Conservation (phyloP, 306 rosid genomes). For the Quercus gilva region DNA sequence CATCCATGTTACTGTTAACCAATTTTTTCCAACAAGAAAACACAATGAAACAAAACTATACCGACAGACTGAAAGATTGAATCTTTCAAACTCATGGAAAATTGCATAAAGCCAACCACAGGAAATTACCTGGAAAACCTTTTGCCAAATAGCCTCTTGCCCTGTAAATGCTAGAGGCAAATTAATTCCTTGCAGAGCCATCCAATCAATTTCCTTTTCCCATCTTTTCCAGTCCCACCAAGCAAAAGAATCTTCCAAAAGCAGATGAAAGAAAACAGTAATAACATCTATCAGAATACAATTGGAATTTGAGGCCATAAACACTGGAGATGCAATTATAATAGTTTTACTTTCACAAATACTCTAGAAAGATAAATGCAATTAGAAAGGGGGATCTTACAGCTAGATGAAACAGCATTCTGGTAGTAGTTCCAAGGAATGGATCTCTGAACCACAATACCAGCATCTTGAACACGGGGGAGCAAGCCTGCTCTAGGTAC, state of each 20-base stretch:
- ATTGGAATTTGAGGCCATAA: conserved; percentile 17
- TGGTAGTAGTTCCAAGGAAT: conserved; percentile 86
- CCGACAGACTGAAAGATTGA: background rate
- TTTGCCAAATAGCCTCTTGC: conserved; percentile 93
- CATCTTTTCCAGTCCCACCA: conserved; percentile 98
- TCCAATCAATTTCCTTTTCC: conserved; percentile 97
- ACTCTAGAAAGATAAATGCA: background rate
- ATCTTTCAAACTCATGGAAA: conserved; percentile 6
- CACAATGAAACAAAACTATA: background rate
- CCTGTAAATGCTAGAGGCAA: conserved; percentile 89
- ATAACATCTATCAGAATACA: conserved; percentile 5
- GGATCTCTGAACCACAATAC: conserved; percentile 61
- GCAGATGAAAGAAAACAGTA: conserved; percentile 24
- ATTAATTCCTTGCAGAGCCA: conserved; percentile 91
- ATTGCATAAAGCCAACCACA: background rate
- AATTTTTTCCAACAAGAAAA: background rate
- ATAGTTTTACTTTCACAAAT: background rate
- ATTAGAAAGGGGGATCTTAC: conserved; percentile 43
- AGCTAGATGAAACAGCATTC: conserved; percentile 91
- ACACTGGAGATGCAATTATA: background rate
- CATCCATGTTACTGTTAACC: background rate
- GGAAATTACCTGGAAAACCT: conserved; percentile 64
- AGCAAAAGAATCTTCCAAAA: conserved; percentile 67
- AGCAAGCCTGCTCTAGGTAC: conserved; percentile 58
- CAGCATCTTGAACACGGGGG: conserved; percentile 47